Percentiles rank a stretch among this genome's conserved stretches.
Conservation (phyloP, 2,329 filamentous ascomycete species). For the Blumeria hordei region DNA sequence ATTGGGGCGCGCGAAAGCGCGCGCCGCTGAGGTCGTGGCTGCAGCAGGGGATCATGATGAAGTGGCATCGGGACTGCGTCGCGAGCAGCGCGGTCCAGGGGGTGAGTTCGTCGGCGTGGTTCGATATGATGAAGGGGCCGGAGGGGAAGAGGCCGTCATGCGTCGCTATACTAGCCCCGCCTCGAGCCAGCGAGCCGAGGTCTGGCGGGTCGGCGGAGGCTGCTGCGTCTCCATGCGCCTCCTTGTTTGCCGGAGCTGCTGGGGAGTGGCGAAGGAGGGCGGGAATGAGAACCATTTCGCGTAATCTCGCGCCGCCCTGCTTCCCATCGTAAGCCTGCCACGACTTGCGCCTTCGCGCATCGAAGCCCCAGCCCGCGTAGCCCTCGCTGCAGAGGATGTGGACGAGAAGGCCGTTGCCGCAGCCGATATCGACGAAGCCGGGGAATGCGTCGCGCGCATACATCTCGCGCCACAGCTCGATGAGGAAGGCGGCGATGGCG, state of each 20-base stretch:
- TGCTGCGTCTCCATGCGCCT: neutral
- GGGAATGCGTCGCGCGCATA: conserved; percentile 42
- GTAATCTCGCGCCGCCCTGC: conserved; percentile 22
- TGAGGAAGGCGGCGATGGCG: conserved; percentile 70
- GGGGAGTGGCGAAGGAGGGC: conserved; percentile 5
- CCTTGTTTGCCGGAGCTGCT: neutral
- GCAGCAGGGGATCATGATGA: conserved; percentile 88
- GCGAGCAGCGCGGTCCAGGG: conserved; percentile 86
- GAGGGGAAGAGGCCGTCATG: conserved; percentile 42
- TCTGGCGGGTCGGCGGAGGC: neutral
- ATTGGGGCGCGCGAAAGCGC: conserved; percentile 40
- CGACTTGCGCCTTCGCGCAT: conserved; percentile 63
- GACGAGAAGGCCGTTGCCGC: conserved; percentile 79
- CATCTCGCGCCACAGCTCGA: conserved; percentile 77
- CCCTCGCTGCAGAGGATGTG: conserved; percentile 62
- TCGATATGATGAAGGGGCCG: conserved; percentile 81
- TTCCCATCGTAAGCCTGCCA: conserved; percentile 46
- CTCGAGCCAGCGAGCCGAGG: neutral
- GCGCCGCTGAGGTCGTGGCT: conserved; percentile 65
- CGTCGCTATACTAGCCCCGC: conserved; percentile 16
- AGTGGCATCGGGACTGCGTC: conserved; percentile 48
- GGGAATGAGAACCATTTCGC: conserved; percentile 37
- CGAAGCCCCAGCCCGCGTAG: conserved; percentile 72
- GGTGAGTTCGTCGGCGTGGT: conserved; percentile 90
- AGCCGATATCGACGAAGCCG: conserved; percentile 88